Evolutionary conservation across 2,329 filamentous ascomycete species (phyloP).

Genomic region (Hypoxylon rubiginosum): DNA sequence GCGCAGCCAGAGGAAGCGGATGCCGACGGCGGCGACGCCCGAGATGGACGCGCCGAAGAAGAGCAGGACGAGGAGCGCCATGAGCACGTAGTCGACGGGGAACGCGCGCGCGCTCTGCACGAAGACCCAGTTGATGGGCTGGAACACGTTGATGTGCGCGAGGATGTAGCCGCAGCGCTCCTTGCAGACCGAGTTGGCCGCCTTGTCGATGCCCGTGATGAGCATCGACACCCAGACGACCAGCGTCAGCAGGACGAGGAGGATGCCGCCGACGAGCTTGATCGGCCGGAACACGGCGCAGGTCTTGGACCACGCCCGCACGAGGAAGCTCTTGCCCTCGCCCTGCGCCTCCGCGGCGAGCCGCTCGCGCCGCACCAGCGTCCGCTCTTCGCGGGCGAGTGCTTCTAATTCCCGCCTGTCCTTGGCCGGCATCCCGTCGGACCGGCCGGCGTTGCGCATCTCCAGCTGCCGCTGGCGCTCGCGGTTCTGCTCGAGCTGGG

Average conservation of each 20-base stretch:
- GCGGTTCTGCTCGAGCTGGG: conserved; percentile 86
- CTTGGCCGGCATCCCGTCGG: conserved; percentile 82
- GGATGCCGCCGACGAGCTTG: conserved; percentile 86
- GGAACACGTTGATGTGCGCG: conserved; percentile 88
- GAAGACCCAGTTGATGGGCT: conserved; percentile 92
- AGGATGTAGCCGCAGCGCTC: conserved; percentile 92
- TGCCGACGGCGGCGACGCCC: conserved; percentile 87
- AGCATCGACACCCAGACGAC: conserved; percentile 92
- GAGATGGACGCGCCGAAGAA: conserved; percentile 91
- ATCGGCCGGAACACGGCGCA: conserved; percentile 88
- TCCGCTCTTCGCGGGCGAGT: conserved; percentile 90
- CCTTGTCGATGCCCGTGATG: conserved; percentile 95
- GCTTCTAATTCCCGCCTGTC: conserved; percentile 90
- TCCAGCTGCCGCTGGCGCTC: conserved; percentile 94
- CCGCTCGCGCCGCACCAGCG: conserved; percentile 88
- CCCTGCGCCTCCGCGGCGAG: conserved; percentile 86
- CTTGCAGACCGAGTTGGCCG: conserved; percentile 94
- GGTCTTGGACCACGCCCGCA: conserved; percentile 82
- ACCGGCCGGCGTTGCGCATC: conserved; percentile 81
- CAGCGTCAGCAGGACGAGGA: conserved; percentile 80
- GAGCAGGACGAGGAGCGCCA: conserved; percentile 85
- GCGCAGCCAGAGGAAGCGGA: conserved; percentile 95
- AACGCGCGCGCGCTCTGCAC: conserved; percentile 85
- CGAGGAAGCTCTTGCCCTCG: conserved; percentile 79
- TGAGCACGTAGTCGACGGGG: conserved; percentile 92